Evolutionary conservation across 2,329 filamentous ascomycete species (phyloP), one percentile per base, ranked within the genome.

Genomic region (Aspergillus candidus): DNA sequence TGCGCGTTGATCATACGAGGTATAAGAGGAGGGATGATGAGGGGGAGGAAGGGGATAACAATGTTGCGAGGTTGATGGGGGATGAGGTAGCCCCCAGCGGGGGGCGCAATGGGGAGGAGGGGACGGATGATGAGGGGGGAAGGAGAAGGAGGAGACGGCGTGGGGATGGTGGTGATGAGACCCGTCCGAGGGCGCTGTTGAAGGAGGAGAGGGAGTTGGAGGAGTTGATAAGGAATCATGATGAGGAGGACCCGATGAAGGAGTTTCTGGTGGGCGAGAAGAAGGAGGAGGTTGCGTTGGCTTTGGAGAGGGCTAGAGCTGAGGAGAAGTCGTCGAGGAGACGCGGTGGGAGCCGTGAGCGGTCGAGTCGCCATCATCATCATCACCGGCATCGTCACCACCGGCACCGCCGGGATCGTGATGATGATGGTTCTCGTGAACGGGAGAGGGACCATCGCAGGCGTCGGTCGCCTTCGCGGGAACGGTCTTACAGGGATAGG

Each of bases 161-260:
- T 18, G 71, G 66, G 7, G 69, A 75, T 66, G 74, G 38, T 50
- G 72, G 72, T 44, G 72, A 74, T 27, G 71, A 72, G 45, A 67
- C 44, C 8, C 44, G 51, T 62, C 68, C 46, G 41, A 71, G 86
- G 46, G 83, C 84, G 2, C 66, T 86, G 71, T 67, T 95, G 10
- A 84, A 81, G 48, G 90, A 96, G 61, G 90, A 97, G 69, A 72
- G 74, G 43, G 90, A 97, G 62, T 69, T 97, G 39, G 80, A 80
- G 40, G 76, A 81, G 35, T 65, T 97, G 44, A 80, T 94, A 41
- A 72, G 78, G 29, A 83, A 91, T 12, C 85, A 94, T 52, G 93
- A 97, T 53, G 90, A 96, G 17, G 91, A 97, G 49, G 93, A 98
- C 64, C 93, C 93, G 0, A 98, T 98, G 93, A 96, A 95, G 68